Conservation (phyloP, 306 rosid genomes). For the Castanopsis chinensis region DNA sequence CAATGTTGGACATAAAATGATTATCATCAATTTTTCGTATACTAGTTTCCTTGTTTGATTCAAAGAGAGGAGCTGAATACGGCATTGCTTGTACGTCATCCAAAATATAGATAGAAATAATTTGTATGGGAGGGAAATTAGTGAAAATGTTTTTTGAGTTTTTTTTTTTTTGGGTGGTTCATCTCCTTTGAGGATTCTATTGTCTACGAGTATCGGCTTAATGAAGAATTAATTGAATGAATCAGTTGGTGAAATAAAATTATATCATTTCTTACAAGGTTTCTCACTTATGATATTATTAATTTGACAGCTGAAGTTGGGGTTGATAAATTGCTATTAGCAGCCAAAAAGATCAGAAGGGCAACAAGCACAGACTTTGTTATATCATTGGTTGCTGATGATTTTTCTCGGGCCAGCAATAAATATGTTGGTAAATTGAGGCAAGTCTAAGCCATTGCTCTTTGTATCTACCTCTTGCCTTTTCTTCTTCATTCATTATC, state of each 20-base stretch:
- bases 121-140: neutral
- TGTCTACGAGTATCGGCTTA: neutral
- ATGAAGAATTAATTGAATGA: conserved; percentile 6
- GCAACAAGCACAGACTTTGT: conserved; percentile 68
- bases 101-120: neutral
- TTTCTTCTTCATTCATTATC: conserved; percentile 9
- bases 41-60: neutral
- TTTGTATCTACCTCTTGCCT: neutral
- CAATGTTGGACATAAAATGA: neutral
- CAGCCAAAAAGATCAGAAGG: conserved; percentile 79
- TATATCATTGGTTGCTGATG: conserved; percentile 65
- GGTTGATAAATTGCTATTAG: conserved; percentile 65
- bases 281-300: conserved; percentile 24
- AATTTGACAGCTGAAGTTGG: conserved; percentile 63
- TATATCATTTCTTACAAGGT: conserved; percentile 1
- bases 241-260: conserved; percentile 6
- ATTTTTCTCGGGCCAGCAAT: conserved; percentile 66
- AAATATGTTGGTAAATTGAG: conserved; percentile 72
- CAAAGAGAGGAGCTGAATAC: neutral
- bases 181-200: neutral
- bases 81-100: neutral
- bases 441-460: conserved; percentile 37
- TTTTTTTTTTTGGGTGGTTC: neutral
- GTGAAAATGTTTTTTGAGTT: neutral
- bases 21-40: neutral